Percentiles rank a stretch among this genome's conserved stretches.
phyloP scores from a whole-genome alignment of 768 basidiomycete genomes.

The Leucogyrophana mollusca region DNA sequence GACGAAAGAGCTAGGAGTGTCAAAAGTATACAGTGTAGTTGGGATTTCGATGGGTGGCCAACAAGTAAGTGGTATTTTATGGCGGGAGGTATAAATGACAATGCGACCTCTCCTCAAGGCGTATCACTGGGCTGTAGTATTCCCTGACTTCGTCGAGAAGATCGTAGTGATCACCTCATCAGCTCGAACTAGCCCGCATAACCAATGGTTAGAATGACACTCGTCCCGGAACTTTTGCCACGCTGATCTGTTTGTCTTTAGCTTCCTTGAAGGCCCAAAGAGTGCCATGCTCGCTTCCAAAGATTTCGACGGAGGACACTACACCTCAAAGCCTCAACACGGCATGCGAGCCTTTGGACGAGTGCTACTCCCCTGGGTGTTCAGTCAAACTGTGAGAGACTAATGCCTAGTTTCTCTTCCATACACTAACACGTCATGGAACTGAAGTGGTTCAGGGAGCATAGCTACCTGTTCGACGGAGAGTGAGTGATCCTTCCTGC shows the following conservation, averaged over 20 bases:
- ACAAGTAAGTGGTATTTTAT: conserved; percentile 23
- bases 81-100: conserved; percentile 11
- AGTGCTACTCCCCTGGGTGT: conserved; percentile 52
- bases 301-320: conserved; percentile 55
- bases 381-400: conserved; percentile 40
- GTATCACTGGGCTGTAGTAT: conserved; percentile 52
- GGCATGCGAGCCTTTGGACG: conserved; percentile 57
- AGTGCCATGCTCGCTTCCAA: conserved; percentile 51
- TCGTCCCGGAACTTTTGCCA: background rate
- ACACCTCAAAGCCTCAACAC: conserved; percentile 43
- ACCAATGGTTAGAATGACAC: conserved; percentile 47
- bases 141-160: conserved; percentile 48
- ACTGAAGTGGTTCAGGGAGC: conserved; percentile 48
- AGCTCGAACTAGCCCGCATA: conserved; percentile 49
- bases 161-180: conserved; percentile 44
- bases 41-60: conserved; percentile 57
- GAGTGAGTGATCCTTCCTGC: conserved; percentile 19
- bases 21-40: conserved; percentile 42
- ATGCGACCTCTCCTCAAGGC: conserved; percentile 26
- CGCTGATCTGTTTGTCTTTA: conserved; percentile 39
- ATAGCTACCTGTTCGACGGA: conserved; percentile 38
- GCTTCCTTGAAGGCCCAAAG: conserved; percentile 57
- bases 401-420: conserved; percentile 71
- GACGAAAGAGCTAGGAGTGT: conserved; percentile 39
- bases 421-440: background rate